Percentiles rank a stretch among this genome's conserved stretches.
phyloP scores from a whole-genome alignment of 768 basidiomycete species.

The Solioccasus polychromus region DNA sequence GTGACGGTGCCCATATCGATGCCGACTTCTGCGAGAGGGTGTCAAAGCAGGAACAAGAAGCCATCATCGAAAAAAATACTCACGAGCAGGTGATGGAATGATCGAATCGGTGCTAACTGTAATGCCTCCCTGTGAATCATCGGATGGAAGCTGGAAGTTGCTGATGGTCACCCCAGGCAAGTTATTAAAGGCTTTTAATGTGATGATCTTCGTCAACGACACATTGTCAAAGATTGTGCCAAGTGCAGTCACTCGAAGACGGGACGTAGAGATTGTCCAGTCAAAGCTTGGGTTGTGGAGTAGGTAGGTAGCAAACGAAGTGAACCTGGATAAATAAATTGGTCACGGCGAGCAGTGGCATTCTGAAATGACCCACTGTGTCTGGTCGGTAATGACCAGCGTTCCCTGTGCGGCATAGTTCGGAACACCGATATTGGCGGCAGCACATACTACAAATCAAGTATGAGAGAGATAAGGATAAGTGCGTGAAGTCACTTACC shows the following conservation, averaged over 20 bases:
- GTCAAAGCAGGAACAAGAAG: constrained; percentile 11
- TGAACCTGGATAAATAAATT: constrained; percentile 42
- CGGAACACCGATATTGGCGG: constrained; percentile 65
- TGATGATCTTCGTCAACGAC: constrained; percentile 53
- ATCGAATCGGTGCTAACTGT: constrained; percentile 63
- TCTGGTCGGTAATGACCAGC: constrained; percentile 54
- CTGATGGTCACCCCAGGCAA: constrained; percentile 68
- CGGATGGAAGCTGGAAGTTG: constrained; percentile 67
- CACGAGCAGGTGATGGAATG: constrained; percentile 66
- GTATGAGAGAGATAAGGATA: not conserved
- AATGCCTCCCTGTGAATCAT: constrained; percentile 67
- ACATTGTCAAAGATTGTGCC: constrained; percentile 69
- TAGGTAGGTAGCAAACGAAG: constrained; percentile 61
- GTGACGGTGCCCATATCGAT: constrained; percentile 64
- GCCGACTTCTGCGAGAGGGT: constrained; percentile 50
- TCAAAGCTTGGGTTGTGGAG: constrained; percentile 62
- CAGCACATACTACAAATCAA: constrained; percentile 51
- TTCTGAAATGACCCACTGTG: constrained; percentile 35
- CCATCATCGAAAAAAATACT: constrained; percentile 27
- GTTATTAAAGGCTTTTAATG: constrained; percentile 69
- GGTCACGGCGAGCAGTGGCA: not conserved
- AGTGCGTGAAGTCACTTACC: constrained; percentile 32
- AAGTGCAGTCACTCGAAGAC: constrained; percentile 60
- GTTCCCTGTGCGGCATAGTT: constrained; percentile 52
- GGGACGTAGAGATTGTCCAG: constrained; percentile 69